A percentile compares a stretch with the other conserved stretches of the same genome.
These are phyloP conservation scores for Rhizophagus sp. DNA, from an alignment of 192 early-diverging fungal species.

Conservation along the genomic window DNA sequence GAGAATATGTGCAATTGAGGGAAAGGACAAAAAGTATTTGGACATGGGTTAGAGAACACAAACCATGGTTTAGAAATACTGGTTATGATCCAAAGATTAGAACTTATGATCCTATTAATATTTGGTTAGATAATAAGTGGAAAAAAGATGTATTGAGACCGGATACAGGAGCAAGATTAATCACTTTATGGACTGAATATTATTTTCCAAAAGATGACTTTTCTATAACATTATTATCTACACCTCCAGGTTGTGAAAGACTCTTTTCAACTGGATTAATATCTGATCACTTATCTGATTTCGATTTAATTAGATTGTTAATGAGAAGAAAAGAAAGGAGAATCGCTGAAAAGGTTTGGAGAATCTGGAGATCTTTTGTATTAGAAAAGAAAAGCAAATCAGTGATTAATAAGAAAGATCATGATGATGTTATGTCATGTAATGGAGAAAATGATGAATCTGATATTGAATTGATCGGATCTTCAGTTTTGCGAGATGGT, in stretches of 20 bases:
- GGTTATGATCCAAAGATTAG: conserved; percentile 26
- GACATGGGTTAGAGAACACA: conserved; percentile 37
- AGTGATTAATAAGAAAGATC: not conserved
- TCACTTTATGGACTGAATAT: conserved; percentile 43
- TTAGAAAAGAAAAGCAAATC: conserved; percentile 21
- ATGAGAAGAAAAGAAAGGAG: conserved; percentile 21
- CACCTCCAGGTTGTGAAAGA: conserved; percentile 1
- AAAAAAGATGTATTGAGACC: conserved; percentile 33
- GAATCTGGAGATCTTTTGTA: conserved; percentile 25
- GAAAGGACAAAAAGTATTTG: conserved; percentile 40
- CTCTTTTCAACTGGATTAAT: not conserved
- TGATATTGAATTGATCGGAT: not conserved
- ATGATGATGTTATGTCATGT: not conserved
- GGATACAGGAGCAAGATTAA: conserved; percentile 39
- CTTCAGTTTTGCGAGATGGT: not conserved
- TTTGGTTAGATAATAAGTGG: conserved; percentile 24
- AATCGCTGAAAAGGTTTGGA: conserved; percentile 18
- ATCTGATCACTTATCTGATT: conserved; percentile 16
- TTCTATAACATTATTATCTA: conserved; percentile 22
- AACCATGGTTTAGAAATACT: conserved; percentile 41
- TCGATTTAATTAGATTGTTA: conserved; percentile 19
- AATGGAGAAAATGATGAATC: not conserved
- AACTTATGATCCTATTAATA: not conserved
- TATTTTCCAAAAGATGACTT: conserved; percentile 36
- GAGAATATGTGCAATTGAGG: conserved; percentile 30